These are phyloP conservation scores for Ogataea trehalophila DNA, from an alignment of 805 yeast species.

Conservation along the genomic window DNA sequence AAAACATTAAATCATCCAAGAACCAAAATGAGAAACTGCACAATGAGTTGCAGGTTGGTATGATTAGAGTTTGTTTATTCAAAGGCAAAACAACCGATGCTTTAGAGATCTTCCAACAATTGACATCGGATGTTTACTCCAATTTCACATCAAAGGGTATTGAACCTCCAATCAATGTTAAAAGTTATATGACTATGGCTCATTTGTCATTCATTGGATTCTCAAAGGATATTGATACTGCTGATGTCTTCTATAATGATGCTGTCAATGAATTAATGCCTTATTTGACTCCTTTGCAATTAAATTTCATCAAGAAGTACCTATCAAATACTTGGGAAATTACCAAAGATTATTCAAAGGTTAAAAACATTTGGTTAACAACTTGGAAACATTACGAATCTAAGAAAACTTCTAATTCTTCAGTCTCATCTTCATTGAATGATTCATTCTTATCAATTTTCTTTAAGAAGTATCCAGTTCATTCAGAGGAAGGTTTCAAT, in stretches of 20 bases:
- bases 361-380: slow-evolving; percentile 57
- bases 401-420: slow-evolving; percentile 49
- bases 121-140: slow-evolving; percentile 47
- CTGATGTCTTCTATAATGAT: slow-evolving; percentile 69
- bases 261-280: slow-evolving; percentile 70
- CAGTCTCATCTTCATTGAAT: slow-evolving; percentile 68
- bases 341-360: slow-evolving; percentile 52
- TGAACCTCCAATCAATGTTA: slow-evolving; percentile 35
- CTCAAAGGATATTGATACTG: slow-evolving; percentile 65
- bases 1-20: slow-evolving; percentile 32
- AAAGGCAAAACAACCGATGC: slow-evolving; percentile 66
- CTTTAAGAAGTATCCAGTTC: slow-evolving; percentile 51
- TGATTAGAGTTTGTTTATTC: slow-evolving; percentile 67
- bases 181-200: slow-evolving; percentile 59
- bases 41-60: slow-evolving; percentile 56
- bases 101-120: slow-evolving; percentile 53
- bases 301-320: slow-evolving; percentile 64
- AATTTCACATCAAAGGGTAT: slow-evolving; percentile 25
- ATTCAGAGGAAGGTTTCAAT: slow-evolving; percentile 49
- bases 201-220: slow-evolving; percentile 77
- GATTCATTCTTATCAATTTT: slow-evolving; percentile 65
- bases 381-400: slow-evolving; percentile 54
- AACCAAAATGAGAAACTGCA: slow-evolving; percentile 28
- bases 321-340: slow-evolving; percentile 55
- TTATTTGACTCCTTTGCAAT: slow-evolving; percentile 64